Conservation (phyloP, 306 rosid species). For the Quercus parvula region DNA sequence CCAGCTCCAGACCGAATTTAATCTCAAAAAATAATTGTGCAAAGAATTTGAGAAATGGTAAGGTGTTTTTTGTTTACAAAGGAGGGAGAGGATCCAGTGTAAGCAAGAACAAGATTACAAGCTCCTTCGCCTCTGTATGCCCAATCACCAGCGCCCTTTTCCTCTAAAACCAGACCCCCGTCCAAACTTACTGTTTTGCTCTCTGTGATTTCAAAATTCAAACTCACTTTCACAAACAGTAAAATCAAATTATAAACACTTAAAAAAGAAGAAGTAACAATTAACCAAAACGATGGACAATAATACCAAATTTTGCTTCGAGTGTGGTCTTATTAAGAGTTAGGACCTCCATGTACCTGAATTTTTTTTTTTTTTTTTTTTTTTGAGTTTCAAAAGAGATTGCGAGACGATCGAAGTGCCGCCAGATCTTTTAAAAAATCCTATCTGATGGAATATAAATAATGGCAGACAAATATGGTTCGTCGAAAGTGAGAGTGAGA, state of each 20-base stretch:
- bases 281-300: too few species aligned
- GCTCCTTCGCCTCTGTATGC: slow-evolving; percentile 96
- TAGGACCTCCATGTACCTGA: too few species aligned
- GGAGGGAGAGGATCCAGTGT: slow-evolving; percentile 57
- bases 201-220: slow-evolving; percentile 15
- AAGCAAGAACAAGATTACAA: slow-evolving; percentile 80
- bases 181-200: slow-evolving; percentile 7
- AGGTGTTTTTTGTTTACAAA: slow-evolving; percentile 37
- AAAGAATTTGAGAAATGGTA: neutral
- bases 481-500: neutral
- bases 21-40: neutral
- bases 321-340: neutral
- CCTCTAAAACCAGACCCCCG: slow-evolving; percentile 46
- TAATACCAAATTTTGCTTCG: neutral
- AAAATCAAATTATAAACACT: too few species aligned
- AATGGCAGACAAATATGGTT: too few species aligned
- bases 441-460: neutral
- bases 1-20: too few species aligned
- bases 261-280: too few species aligned
- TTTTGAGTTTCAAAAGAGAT: too few species aligned
- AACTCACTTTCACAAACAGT: neutral
- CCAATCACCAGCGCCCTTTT: slow-evolving; percentile 62
- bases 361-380: too few species aligned
- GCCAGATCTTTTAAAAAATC: neutral
- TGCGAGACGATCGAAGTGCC: neutral